phyloP scores from a whole-genome alignment of 495 filamentous ascomycete genomes.

The Apiosordaria backusii region DNA sequence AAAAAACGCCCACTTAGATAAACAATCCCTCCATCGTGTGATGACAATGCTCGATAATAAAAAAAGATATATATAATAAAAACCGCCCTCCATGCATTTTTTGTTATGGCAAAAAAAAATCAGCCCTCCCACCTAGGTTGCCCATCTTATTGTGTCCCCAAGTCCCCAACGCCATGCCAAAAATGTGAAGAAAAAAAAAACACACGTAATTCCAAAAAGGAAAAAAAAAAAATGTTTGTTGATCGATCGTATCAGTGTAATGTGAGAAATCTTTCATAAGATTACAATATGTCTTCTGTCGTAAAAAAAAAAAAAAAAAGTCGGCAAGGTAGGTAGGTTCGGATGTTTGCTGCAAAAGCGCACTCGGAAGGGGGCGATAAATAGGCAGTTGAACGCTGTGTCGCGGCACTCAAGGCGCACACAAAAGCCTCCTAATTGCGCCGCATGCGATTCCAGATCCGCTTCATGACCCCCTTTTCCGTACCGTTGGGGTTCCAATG shows the following conservation, averaged over 20 bases:
- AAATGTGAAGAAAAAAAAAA: not conserved
- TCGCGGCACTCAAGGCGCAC: not conserved
- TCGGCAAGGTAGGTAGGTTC: too few relatives aligned
- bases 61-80: not conserved
- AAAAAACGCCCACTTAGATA: not conserved
- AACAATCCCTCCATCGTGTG: not conserved
- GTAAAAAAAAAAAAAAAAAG: not conserved
- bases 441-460: constrained; percentile 39
- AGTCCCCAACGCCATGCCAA: not conserved
- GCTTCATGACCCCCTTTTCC: constrained; percentile 39
- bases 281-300: not conserved
- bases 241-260: not conserved
- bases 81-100: not conserved
- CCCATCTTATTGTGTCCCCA: too few relatives aligned
- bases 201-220: too few relatives aligned
- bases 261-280: not conserved
- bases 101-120: not conserved
- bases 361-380: too few relatives aligned
- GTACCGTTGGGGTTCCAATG: constrained; percentile 21
- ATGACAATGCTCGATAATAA: not conserved
- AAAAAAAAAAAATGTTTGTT: not conserved
- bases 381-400: not conserved
- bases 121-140: too few relatives aligned
- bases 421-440: constrained; percentile 17
- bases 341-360: not conserved